Percentiles rank a stretch among this genome's conserved stretches.
Conservation (phyloP, 345 rosid species). For the Mangifera indica region DNA sequence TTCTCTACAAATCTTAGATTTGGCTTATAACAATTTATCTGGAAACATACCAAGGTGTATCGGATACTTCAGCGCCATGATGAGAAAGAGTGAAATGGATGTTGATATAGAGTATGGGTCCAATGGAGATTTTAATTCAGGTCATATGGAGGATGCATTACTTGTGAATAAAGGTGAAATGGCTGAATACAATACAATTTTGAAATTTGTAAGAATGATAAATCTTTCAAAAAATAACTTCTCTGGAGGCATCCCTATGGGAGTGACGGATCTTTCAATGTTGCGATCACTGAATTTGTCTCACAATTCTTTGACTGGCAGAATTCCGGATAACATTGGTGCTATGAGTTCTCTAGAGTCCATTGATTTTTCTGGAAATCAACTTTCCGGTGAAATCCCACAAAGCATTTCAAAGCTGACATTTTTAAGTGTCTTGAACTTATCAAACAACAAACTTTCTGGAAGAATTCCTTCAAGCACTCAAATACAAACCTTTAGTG, state of each 20-base stretch:
- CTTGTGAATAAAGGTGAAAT: background rate
- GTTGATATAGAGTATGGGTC: too few relatives aligned
- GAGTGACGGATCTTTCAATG: background rate
- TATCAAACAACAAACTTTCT: background rate
- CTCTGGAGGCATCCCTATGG: slow-evolving; percentile 6
- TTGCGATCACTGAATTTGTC: slow-evolving; percentile 19
- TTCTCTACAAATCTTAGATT: slow-evolving; percentile 15
- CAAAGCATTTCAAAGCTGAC: background rate
- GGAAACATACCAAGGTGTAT: slow-evolving; percentile 18
- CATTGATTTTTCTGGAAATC: slow-evolving; percentile 18
- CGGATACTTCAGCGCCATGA: background rate
- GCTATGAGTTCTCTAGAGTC: slow-evolving; percentile 5
- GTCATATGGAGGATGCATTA: background rate
- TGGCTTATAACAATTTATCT: slow-evolving; percentile 16
- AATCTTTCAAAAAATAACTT: background rate
- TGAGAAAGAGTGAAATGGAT: too few relatives aligned
- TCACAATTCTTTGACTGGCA: background rate
- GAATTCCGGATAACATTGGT: slow-evolving; percentile 8
- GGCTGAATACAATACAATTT: background rate
- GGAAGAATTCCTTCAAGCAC: slow-evolving; percentile 7
- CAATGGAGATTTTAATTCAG: background rate
- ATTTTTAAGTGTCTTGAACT: background rate
- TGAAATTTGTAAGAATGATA: background rate
- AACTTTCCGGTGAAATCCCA: slow-evolving; percentile 24
- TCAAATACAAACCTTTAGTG: background rate